These are phyloP conservation scores for Mycena epipterygia DNA, from an alignment of 768 basidiomycete species.

Conservation along the genomic window DNA sequence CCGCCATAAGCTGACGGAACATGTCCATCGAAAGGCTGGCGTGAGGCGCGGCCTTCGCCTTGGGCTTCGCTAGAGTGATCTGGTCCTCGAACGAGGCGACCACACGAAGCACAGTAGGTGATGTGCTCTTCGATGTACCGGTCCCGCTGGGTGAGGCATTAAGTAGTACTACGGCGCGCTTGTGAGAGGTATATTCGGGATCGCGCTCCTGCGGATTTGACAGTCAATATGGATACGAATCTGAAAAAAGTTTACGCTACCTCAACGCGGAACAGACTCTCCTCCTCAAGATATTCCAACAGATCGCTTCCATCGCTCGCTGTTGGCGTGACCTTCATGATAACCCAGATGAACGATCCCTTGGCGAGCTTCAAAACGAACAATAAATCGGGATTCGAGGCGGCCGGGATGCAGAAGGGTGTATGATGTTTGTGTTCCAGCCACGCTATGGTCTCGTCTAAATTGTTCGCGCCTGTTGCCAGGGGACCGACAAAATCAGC, in stretches of 20 bases:
- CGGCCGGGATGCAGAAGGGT: slow-evolving; percentile 58
- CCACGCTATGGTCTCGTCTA: slow-evolving; percentile 52
- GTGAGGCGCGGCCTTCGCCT: not conserved
- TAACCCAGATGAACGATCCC: slow-evolving; percentile 56
- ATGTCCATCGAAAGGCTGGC: slow-evolving; percentile 6
- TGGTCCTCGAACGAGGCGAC: not conserved
- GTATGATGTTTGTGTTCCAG: slow-evolving; percentile 46
- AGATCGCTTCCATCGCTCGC: slow-evolving; percentile 8
- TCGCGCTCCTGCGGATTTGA: not conserved
- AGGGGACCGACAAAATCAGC: slow-evolving; percentile 44
- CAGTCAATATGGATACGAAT: no score
- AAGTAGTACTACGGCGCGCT: slow-evolving; percentile 3
- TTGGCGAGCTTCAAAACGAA: slow-evolving; percentile 55
- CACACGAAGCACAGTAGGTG: slow-evolving; percentile 5
- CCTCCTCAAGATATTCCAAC: not conserved
- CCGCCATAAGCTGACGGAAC: not conserved
- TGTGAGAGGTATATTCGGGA: not conserved
- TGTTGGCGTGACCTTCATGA: slow-evolving; percentile 50
- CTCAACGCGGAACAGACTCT: not conserved
- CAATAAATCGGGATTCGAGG: slow-evolving; percentile 55
- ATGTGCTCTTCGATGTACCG: not conserved
- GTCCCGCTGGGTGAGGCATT: not conserved
- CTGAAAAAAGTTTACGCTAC: not conserved
- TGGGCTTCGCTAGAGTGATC: not conserved
- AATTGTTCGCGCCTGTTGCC: slow-evolving; percentile 53